phyloP scores from a whole-genome alignment of 1,284 basidiomycete species.

The Peniophora sp. region DNA sequence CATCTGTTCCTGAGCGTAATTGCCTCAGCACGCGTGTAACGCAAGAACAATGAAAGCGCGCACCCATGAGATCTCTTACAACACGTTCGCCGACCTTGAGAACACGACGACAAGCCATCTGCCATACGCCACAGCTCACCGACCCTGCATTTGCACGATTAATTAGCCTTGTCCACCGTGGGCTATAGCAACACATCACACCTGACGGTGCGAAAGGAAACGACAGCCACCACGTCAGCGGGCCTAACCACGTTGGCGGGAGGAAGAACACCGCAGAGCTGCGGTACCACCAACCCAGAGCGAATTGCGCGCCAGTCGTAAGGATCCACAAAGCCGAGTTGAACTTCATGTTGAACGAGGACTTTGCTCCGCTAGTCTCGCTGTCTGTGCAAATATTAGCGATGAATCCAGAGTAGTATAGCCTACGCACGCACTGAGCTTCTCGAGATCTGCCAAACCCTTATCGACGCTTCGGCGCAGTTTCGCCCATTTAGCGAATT shows the following conservation, averaged over 20 bases:
- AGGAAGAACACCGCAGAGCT: slow-evolving; percentile 86
- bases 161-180: not conserved
- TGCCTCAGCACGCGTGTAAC: not conserved
- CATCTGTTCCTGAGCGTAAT: not conserved
- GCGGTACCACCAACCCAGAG: slow-evolving; percentile 85
- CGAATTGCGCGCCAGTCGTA: slow-evolving; percentile 79
- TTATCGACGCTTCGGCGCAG: slow-evolving; percentile 88
- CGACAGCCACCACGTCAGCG: slow-evolving; percentile 74
- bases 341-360: slow-evolving; percentile 70
- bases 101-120: slow-evolving; percentile 80
- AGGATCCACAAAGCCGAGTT: slow-evolving; percentile 68
- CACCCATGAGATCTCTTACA: slow-evolving; percentile 43
- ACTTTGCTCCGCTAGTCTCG: slow-evolving; percentile 55
- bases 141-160: slow-evolving; percentile 46
- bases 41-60: not conserved
- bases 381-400: slow-evolving; percentile 51
- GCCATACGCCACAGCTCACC: slow-evolving; percentile 86
- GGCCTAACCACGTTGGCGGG: slow-evolving; percentile 82
- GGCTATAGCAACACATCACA: slow-evolving; percentile 16
- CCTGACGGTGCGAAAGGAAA: slow-evolving; percentile 78
- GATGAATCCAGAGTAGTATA: not conserved
- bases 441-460: slow-evolving; percentile 88
- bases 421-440: slow-evolving; percentile 68
- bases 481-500: slow-evolving; percentile 99
- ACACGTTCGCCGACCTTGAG: slow-evolving; percentile 63